Percentiles rank a stretch among this genome's conserved stretches.
phyloP scores from a whole-genome alignment of 805 yeast species.

The Metschnikowia vanudenii region DNA sequence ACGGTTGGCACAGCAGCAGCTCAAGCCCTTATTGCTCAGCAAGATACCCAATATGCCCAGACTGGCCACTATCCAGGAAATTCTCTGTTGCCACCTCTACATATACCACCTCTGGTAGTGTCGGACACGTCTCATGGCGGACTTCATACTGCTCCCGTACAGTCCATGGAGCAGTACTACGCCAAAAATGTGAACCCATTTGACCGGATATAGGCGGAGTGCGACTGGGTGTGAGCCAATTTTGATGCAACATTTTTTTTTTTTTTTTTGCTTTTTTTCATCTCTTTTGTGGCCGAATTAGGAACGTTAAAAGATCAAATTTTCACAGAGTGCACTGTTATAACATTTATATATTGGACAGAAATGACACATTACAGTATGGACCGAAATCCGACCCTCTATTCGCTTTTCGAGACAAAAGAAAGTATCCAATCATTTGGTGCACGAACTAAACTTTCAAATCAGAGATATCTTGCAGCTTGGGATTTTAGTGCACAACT shows the following conservation, averaged over 20 bases:
- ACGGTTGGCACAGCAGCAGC: constrained; percentile 20
- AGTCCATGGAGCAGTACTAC: constrained; percentile 20
- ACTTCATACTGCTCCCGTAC: constrained; percentile 20
- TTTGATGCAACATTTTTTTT: neutral
- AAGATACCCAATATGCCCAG: constrained; percentile 11
- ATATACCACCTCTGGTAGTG: constrained; percentile 18
- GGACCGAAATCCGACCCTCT: constrained; percentile 6
- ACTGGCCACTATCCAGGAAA: neutral
- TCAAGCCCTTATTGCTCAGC: constrained; percentile 17
- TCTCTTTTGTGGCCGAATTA: neutral
- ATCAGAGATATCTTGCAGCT: constrained; percentile 11
- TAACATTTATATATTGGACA: no score
- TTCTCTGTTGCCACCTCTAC: constrained; percentile 7
- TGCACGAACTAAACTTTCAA: neutral
- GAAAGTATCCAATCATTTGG: constrained; percentile 3
- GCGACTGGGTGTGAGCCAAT: neutral
- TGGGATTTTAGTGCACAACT: constrained; percentile 14
- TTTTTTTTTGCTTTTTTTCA: neutral
- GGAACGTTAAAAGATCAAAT: neutral
- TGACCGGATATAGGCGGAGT: constrained; percentile 10
- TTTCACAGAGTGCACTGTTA: no score
- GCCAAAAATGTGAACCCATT: constrained; percentile 20
- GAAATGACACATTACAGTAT: neutral
- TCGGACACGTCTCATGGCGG: constrained; percentile 15
- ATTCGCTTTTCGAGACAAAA: constrained; percentile 9